Percentiles rank a stretch among this genome's conserved stretches.
These are phyloP conservation scores for Colletotrichum truncatum DNA, from an alignment of 2,329 filamentous ascomycete species.

Conservation along the genomic window DNA sequence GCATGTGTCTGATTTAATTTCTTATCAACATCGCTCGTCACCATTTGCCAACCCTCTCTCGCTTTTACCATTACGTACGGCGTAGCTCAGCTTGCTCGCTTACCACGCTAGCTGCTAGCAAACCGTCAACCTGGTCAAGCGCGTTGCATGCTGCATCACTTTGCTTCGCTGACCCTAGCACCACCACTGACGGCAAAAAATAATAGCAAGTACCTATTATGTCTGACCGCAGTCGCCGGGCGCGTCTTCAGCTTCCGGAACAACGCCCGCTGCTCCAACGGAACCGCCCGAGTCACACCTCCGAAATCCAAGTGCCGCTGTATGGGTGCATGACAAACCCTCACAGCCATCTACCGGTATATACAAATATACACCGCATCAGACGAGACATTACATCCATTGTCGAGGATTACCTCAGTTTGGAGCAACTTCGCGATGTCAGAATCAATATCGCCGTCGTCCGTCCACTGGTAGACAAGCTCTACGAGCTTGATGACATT, in stretches of 20 bases:
- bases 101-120: not conserved
- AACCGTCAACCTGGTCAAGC: not conserved
- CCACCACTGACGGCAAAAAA: not conserved
- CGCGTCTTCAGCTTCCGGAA: slow-evolving; percentile 30
- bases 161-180: not conserved
- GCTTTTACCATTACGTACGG: slow-evolving; percentile 8
- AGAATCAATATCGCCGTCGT: slow-evolving; percentile 85
- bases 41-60: not conserved
- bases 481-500: slow-evolving; percentile 82
- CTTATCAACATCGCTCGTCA: not conserved
- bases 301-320: slow-evolving; percentile 49
- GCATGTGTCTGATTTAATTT: slow-evolving; percentile 6
- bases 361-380: slow-evolving; percentile 80
- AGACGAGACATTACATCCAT: slow-evolving; percentile 70
- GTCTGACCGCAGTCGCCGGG: slow-evolving; percentile 28
- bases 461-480: slow-evolving; percentile 82
- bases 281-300: slow-evolving; percentile 44
- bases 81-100: not conserved
- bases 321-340: slow-evolving; percentile 66
- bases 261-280: slow-evolving; percentile 47
- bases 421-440: slow-evolving; percentile 82
- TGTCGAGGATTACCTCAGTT: slow-evolving; percentile 70
- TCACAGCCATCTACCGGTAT: slow-evolving; percentile 74
- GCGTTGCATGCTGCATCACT: not conserved
- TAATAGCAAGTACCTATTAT: slow-evolving; percentile 29